A percentile compares a stretch with the other conserved stretches of the same genome.
These are phyloP conservation scores for Emiliania huxleyi DNA, from an alignment of 78 protist genomes.

Conservation along the genomic window DNA sequence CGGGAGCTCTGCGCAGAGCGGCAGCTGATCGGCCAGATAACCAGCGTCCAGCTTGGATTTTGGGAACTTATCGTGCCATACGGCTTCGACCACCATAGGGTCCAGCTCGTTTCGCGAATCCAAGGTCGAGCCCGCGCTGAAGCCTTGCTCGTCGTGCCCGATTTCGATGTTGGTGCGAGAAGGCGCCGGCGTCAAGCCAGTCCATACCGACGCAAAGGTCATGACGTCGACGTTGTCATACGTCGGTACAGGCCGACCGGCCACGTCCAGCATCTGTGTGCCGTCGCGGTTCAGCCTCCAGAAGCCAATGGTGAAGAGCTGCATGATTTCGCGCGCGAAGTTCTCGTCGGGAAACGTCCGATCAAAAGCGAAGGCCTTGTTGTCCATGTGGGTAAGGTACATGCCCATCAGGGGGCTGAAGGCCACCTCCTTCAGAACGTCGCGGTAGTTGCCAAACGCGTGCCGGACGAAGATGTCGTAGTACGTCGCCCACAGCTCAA, in stretches of 20 bases:
- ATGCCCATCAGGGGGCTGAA: neutral
- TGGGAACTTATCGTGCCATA: too few relatives aligned
- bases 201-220: neutral
- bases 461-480: slow-evolving; percentile 36
- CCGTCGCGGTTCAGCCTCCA: slow-evolving; percentile 7
- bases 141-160: too few relatives aligned
- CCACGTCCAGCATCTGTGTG: neutral
- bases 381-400: neutral
- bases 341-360: slow-evolving; percentile 24
- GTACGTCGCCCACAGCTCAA: neutral
- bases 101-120: too few relatives aligned
- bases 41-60: too few relatives aligned
- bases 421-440: neutral
- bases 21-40: too few relatives aligned
- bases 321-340: slow-evolving; percentile 39
- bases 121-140: too few relatives aligned
- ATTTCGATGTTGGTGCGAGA: too few relatives aligned
- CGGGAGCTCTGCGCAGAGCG: too few relatives aligned
- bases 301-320: slow-evolving; percentile 27
- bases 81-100: too few relatives aligned
- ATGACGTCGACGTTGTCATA: slow-evolving; percentile 11
- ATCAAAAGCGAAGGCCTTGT: neutral
- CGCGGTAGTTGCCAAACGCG: slow-evolving; percentile 25
- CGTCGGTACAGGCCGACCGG: neutral
- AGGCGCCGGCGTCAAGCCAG: too few relatives aligned